A percentile compares a stretch with the other conserved stretches of the same genome.
phyloP scores from a whole-genome alignment of 2,329 filamentous ascomycete species.

The Talaromyces rugulosus region DNA sequence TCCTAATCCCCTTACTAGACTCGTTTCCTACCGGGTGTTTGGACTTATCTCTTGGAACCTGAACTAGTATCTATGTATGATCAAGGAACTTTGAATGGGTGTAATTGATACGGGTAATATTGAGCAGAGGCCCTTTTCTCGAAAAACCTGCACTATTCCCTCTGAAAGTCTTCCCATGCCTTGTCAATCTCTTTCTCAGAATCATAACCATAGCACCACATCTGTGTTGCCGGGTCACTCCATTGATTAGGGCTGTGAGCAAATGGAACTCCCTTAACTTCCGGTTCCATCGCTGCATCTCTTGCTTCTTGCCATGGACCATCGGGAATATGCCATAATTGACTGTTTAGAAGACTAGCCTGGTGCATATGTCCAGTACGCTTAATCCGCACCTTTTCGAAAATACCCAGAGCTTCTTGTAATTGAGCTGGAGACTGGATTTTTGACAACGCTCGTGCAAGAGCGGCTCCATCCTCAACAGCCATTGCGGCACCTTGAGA shows the following conservation, averaged over 20 bases:
- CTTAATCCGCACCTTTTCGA: conserved; percentile 33
- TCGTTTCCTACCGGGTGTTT: not conserved
- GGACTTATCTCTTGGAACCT: too few relatives aligned
- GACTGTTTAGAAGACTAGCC: conserved; percentile 45
- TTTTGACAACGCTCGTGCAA: conserved; percentile 38
- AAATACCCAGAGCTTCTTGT: conserved; percentile 30
- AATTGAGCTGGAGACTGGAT: conserved; percentile 26
- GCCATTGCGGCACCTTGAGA: conserved; percentile 56
- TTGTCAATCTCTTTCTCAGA: conserved; percentile 35
- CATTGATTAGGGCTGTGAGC: conserved; percentile 45
- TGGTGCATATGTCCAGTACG: conserved; percentile 40
- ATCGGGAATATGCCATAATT: conserved; percentile 47
- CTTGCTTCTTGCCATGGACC: conserved; percentile 40
- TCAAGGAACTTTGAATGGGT: too few relatives aligned
- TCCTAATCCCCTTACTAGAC: not conserved
- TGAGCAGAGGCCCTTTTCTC: not conserved
- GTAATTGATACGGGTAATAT: not conserved
- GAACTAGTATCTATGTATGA: too few relatives aligned
- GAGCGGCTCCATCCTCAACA: conserved; percentile 64
- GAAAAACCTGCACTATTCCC: not conserved
- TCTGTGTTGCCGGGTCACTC: conserved; percentile 45
- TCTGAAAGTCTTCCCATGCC: conserved; percentile 19
- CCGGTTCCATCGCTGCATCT: conserved; percentile 39
- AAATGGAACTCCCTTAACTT: conserved; percentile 37
- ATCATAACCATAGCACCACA: conserved; percentile 50